Conservation (phyloP, 768 basidiomycete species). For the Kwoniella mangroviensis region DNA sequence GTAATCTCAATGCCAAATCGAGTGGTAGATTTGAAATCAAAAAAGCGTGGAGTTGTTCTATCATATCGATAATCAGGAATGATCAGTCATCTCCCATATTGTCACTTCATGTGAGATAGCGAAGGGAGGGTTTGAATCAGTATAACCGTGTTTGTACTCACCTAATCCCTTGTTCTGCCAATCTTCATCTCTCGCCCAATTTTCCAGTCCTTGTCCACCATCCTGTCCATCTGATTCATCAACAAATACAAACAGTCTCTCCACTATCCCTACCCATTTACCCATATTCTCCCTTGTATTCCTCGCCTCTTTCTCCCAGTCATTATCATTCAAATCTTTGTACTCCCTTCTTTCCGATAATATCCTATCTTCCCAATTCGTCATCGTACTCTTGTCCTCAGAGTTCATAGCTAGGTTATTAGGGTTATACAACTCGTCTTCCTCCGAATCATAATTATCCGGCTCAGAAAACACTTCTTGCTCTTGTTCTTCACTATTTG, state of each 20-base stretch:
- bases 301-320: slow-evolving; percentile 27
- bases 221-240: not conserved
- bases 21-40: slow-evolving; percentile 42
- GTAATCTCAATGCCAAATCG: slow-evolving; percentile 32
- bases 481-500: not conserved
- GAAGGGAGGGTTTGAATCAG: too few relatives aligned
- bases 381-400: slow-evolving; percentile 10
- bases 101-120: too few relatives aligned
- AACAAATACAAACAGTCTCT: slow-evolving; percentile 27
- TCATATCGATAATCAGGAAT: not conserved
- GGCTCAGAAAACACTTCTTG: slow-evolving; percentile 12
- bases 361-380: slow-evolving; percentile 49
- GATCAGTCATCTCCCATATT: not conserved
- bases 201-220: slow-evolving; percentile 21
- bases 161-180: slow-evolving; percentile 31
- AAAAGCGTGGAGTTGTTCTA: slow-evolving; percentile 49
- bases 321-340: slow-evolving; percentile 19
- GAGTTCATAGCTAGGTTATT: slow-evolving; percentile 51
- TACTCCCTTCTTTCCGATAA: slow-evolving; percentile 36
- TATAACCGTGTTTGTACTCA: slow-evolving; percentile 8
- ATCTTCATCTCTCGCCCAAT: slow-evolving; percentile 31
- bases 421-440: slow-evolving; percentile 65
- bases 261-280: slow-evolving; percentile 41
- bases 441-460: slow-evolving; percentile 51
- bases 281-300: slow-evolving; percentile 29